phyloP scores from a whole-genome alignment of 2,329 filamentous ascomycete genomes.

The Paramyrothecium roridum region DNA sequence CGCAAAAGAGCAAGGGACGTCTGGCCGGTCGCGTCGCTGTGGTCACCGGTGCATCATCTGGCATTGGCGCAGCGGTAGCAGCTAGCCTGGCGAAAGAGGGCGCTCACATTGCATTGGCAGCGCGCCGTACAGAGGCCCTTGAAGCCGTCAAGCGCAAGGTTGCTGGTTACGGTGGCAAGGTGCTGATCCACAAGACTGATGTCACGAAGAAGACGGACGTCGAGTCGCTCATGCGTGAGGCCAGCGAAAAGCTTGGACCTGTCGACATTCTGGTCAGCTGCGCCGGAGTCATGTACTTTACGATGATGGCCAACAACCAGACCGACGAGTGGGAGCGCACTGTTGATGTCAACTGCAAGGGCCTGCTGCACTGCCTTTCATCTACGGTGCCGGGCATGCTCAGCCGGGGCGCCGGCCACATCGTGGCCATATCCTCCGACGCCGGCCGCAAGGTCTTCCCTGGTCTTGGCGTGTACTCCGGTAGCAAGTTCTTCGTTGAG shows the following conservation, averaged over 20 bases:
- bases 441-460: constrained; percentile 81
- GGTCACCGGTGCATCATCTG: constrained; percentile 76
- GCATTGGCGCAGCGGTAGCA: constrained; percentile 74
- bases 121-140: constrained; percentile 66
- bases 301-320: constrained; percentile 76
- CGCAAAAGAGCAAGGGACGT: constrained; percentile 44
- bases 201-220: constrained; percentile 67
- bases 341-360: constrained; percentile 85
- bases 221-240: constrained; percentile 58
- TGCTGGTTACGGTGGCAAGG: constrained; percentile 54
- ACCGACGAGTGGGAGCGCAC: constrained; percentile 77
- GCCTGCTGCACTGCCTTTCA: constrained; percentile 69
- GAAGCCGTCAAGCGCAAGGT: constrained; percentile 64
- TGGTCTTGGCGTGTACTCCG: constrained; percentile 77
- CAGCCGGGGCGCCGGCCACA: constrained; percentile 63
- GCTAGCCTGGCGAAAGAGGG: constrained; percentile 67
- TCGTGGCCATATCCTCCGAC: constrained; percentile 80
- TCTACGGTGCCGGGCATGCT: constrained; percentile 71
- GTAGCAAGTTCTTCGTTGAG: constrained; percentile 83
- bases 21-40: constrained; percentile 69
- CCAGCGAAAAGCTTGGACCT: constrained; percentile 62
- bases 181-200: constrained; percentile 68
- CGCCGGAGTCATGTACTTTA: constrained; percentile 86
- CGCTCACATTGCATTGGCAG: constrained; percentile 68
- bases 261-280: constrained; percentile 78